Conservation (phyloP, 164 flowering plant species). For the Aristolochia fimbriata region DNA sequence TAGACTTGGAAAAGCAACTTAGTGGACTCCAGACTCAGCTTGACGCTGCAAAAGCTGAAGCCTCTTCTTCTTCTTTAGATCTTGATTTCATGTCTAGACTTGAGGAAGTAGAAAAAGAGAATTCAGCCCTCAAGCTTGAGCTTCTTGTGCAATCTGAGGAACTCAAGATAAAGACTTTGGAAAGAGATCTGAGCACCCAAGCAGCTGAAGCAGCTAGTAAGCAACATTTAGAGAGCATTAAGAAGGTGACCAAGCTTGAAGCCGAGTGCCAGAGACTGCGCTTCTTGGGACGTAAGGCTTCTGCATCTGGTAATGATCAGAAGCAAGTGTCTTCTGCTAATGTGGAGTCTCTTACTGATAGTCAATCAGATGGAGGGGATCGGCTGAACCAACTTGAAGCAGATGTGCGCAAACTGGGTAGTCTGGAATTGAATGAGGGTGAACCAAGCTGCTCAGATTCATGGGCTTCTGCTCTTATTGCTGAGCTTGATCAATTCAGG, state of each 20-base stretch:
- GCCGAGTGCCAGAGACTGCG: constrained; percentile 73
- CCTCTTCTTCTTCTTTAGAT: constrained; percentile 15
- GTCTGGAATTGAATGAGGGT: constrained; percentile 23
- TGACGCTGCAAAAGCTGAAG: constrained; percentile 28
- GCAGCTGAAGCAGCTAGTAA: constrained; percentile 91
- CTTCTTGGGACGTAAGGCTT: constrained; percentile 30
- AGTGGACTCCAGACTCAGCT: constrained; percentile 39
- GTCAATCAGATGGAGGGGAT: constrained; percentile 71
- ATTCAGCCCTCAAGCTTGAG: constrained; percentile 42
- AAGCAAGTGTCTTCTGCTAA: constrained; percentile 40
- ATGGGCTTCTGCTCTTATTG: constrained; percentile 64
- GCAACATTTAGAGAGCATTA: constrained; percentile 76
- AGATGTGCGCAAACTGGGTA: constrained; percentile 21
- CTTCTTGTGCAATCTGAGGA: constrained; percentile 46
- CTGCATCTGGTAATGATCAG: constrained; percentile 25
- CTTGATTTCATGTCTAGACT: constrained; percentile 27
- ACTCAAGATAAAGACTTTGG: constrained; percentile 55
- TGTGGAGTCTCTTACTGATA: constrained; percentile 63
- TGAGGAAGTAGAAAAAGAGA: constrained; percentile 51
- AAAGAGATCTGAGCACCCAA: constrained; percentile 83
- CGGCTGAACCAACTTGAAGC: constrained; percentile 27
- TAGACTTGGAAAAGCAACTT: constrained; percentile 49
- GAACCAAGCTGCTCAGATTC: constrained; percentile 39
- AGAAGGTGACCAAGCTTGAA: constrained; percentile 72
- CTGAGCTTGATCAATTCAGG: constrained; percentile 59